These are phyloP conservation scores for Tranzscheliella williamsii DNA, from an alignment of 1,284 basidiomycete species.

Conservation along the genomic window DNA sequence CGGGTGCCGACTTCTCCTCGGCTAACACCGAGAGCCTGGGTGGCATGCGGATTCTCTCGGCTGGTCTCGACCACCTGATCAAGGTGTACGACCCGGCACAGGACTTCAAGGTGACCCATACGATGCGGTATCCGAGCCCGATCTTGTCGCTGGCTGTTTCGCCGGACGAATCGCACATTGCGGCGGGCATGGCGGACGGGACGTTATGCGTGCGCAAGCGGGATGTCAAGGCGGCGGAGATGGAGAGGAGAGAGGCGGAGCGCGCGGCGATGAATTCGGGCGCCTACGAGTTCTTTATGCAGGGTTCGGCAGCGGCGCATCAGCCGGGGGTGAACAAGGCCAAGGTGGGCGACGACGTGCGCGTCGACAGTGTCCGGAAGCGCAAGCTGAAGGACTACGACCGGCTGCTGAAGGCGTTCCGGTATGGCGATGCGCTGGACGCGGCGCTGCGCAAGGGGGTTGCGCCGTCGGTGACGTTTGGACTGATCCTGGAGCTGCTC, in stretches of 20 bases:
- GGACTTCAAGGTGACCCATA: constrained; percentile 84
- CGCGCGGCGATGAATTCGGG: constrained; percentile 67
- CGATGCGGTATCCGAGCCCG: constrained; percentile 96
- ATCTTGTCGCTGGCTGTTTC: constrained; percentile 88
- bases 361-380: constrained; percentile 69
- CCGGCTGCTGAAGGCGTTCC: constrained; percentile 84
- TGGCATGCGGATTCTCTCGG: constrained; percentile 80
- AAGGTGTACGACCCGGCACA: constrained; percentile 89
- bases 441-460: constrained; percentile 53
- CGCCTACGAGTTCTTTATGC: constrained; percentile 72
- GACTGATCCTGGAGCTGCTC: constrained; percentile 88
- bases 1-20: constrained; percentile 44
- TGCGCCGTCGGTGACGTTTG: constrained; percentile 71
- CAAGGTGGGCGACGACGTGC: constrained; percentile 62
- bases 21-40: constrained; percentile 52
- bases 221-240: constrained; percentile 74
- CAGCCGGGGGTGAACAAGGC: constrained; percentile 11
- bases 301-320: constrained; percentile 31
- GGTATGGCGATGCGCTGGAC: constrained; percentile 87
- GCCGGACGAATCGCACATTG: constrained; percentile 95
- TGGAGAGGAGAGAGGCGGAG: constrained; percentile 63
- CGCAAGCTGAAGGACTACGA: constrained; percentile 85
- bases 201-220: constrained; percentile 69
- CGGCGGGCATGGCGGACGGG: constrained; percentile 94
- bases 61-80: constrained; percentile 92